Evolutionary conservation across 1,284 basidiomycete genomes (phyloP).

Genomic region (Apiotrichum porosum): DNA sequence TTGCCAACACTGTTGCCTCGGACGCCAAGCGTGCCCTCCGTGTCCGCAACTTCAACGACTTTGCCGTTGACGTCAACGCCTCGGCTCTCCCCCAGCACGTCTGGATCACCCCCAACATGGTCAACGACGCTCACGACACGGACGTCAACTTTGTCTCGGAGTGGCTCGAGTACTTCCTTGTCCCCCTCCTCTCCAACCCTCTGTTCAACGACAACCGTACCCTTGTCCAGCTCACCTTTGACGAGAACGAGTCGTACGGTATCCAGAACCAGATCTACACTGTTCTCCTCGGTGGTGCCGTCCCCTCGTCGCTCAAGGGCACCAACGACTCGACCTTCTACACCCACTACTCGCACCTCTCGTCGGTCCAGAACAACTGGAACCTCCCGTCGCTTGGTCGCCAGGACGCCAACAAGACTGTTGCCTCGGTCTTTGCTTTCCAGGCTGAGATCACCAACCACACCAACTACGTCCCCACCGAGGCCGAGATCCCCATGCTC

Average conservation of each 20-base stretch:
- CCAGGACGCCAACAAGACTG: conserved; percentile 53
- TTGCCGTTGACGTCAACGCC: conserved; percentile 50
- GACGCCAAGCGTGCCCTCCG: conserved; percentile 51
- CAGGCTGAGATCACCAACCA: conserved; percentile 30
- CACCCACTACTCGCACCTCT: conserved; percentile 62
- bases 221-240: conserved; percentile 58
- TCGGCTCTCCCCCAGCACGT: conserved; percentile 58
- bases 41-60: conserved; percentile 57
- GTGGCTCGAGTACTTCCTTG: conserved; percentile 58
- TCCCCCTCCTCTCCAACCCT: conserved; percentile 53
- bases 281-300: conserved; percentile 56
- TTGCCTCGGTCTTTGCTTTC: conserved; percentile 39
- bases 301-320: conserved; percentile 50
- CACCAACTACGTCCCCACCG: conserved; percentile 31
- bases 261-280: conserved; percentile 38
- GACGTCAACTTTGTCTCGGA: conserved; percentile 53
- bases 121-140: conserved; percentile 60
- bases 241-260: conserved; percentile 55
- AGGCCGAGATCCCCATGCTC: conserved; percentile 27
- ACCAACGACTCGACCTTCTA: conserved; percentile 58
- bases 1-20: conserved; percentile 54
- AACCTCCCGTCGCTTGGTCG: conserved; percentile 58
- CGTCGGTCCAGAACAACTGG: conserved; percentile 64
- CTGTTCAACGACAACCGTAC: conserved; percentile 56
- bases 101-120: conserved; percentile 64